Percentiles rank a stretch among this genome's conserved stretches.
These are phyloP conservation scores for Citrus medica DNA, from an alignment of 345 rosid genomes.

Conservation along the genomic window DNA sequence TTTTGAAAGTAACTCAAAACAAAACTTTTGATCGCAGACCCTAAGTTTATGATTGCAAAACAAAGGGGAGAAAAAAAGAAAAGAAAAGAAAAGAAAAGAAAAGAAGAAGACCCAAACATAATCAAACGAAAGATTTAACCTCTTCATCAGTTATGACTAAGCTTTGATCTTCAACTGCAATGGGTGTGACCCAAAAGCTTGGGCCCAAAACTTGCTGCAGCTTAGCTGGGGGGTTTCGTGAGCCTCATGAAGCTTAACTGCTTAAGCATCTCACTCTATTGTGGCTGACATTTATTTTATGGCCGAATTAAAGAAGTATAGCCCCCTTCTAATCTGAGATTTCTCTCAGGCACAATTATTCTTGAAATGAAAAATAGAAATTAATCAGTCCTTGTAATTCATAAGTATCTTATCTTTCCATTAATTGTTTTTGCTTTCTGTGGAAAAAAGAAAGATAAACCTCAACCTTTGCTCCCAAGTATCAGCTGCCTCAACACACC, in stretches of 20 bases:
- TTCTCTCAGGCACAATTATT: background rate
- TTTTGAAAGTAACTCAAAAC: background rate
- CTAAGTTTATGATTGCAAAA: background rate
- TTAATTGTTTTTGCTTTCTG: background rate
- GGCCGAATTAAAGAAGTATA: background rate
- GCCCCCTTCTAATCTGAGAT: background rate
- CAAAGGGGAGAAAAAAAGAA: background rate
- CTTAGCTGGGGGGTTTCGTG: background rate
- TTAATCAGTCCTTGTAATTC: background rate
- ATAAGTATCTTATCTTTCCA: background rate
- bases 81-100: too few relatives aligned
- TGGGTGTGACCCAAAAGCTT: background rate
- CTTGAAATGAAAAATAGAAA: background rate
- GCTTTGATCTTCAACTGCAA: background rate
- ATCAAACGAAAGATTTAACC: background rate
- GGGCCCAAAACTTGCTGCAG: background rate
- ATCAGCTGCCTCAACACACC: background rate
- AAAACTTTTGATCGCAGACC: background rate
- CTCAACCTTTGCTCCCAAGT: background rate
- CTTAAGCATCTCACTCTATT: background rate
- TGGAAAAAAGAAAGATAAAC: background rate
- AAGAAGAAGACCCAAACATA: too few relatives aligned
- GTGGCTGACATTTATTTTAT: background rate
- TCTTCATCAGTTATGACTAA: background rate
- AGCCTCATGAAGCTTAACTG: background rate